Conservation (phyloP, 73 alveolate genomes). For the Paramecium caudatum region DNA sequence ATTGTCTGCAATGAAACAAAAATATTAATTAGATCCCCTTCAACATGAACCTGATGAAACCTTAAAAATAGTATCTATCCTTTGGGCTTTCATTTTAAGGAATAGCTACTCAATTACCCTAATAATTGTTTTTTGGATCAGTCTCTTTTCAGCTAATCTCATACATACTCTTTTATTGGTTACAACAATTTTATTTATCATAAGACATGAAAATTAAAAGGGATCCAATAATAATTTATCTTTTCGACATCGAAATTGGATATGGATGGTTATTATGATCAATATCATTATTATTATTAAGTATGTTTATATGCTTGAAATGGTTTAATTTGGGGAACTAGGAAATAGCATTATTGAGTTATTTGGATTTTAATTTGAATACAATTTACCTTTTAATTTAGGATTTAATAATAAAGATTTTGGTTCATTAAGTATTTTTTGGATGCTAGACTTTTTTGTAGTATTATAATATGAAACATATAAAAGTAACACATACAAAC, state of each 20-base stretch:
- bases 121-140: conserved; percentile 50
- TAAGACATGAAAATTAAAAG: conserved; percentile 15
- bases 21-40: not conserved
- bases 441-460: conserved; percentile 66
- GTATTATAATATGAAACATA: conserved; percentile 40
- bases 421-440: conserved; percentile 41
- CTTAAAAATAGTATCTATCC: not conserved
- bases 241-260: conserved; percentile 65
- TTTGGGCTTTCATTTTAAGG: conserved; percentile 35
- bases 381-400: conserved; percentile 30
- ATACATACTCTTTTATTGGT: conserved; percentile 46
- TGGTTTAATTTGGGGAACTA: conserved; percentile 1
- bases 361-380: conserved; percentile 48
- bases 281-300: conserved; percentile 27
- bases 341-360: conserved; percentile 20
- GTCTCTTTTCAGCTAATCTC: conserved; percentile 25
- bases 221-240: not conserved
- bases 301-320: conserved; percentile 29
- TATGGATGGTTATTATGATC: conserved; percentile 24
- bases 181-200: conserved; percentile 27
- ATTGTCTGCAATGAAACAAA: not conserved
- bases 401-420: conserved; percentile 36
- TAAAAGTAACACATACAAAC: conserved; percentile 39
- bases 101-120: conserved; percentile 36
- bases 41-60: not conserved